Percentiles rank a stretch among this genome's conserved stretches.
These are phyloP conservation scores for Penicillium paxilli DNA, from an alignment of 495 filamentous ascomycete species.

Conservation along the genomic window DNA sequence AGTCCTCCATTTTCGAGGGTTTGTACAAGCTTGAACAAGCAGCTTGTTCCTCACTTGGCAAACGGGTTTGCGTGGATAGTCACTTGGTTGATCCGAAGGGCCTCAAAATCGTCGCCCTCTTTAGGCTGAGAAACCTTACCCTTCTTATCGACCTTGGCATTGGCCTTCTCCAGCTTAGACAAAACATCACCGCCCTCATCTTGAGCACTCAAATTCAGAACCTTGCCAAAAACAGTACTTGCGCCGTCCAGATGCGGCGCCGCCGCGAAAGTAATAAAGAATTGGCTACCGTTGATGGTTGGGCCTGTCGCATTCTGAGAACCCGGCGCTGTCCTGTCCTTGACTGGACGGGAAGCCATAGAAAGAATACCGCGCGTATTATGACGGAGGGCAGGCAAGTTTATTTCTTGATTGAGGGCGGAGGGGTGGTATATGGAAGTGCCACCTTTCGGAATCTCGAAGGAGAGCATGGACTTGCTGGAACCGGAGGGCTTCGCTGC, in stretches of 20 bases:
- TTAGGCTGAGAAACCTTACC: conserved; percentile 65
- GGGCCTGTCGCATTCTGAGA: conserved; percentile 53
- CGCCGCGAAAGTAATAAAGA: conserved; percentile 84
- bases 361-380: conserved; percentile 82
- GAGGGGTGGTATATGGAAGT: conserved; percentile 77
- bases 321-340: conserved; percentile 52
- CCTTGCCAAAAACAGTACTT: conserved; percentile 90
- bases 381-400: conserved; percentile 73
- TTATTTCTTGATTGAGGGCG: conserved; percentile 90
- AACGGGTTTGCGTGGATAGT: conserved; percentile 95
- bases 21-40: neutral
- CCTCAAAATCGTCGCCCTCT: conserved; percentile 46
- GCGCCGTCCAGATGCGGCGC: conserved; percentile 91
- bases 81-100: conserved; percentile 67
- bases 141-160: conserved; percentile 89
- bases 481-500: conserved; percentile 41
- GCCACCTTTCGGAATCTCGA: conserved; percentile 70
- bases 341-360: conserved; percentile 83
- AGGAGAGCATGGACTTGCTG: conserved; percentile 41
- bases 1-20: no score
- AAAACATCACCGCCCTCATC: conserved; percentile 49
- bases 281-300: conserved; percentile 89
- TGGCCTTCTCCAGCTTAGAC: conserved; percentile 69
- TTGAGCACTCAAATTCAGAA: conserved; percentile 52
- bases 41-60: conserved; percentile 56